phyloP scores from a whole-genome alignment of 306 rosid genomes.

The Acacia melanoxylon region DNA sequence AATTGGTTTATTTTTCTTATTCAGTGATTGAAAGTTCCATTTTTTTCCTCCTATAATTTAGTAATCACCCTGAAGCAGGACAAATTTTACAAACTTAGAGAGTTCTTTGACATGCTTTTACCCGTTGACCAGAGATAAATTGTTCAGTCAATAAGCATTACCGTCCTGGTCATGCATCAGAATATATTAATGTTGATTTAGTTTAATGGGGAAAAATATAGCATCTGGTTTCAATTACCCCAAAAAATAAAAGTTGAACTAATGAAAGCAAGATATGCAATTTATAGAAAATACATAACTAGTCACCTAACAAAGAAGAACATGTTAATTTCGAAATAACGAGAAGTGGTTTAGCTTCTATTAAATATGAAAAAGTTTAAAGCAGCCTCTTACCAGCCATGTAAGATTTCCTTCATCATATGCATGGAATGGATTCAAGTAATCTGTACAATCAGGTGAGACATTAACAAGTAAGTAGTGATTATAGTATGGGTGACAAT shows the following conservation, averaged over 20 bases:
- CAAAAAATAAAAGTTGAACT: conserved; percentile 2
- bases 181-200: background rate
- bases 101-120: background rate
- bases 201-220: background rate
- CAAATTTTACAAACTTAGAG: background rate
- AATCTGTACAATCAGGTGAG: conserved; percentile 44
- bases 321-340: background rate
- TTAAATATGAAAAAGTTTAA: conserved; percentile 11
- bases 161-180: background rate
- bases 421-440: conserved; percentile 70
- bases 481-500: background rate
- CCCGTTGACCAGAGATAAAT: background rate
- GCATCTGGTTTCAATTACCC: background rate
- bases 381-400: conserved; percentile 54
- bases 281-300: background rate
- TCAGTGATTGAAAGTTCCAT: background rate
- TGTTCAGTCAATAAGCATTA: background rate
- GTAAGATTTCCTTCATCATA: conserved; percentile 74
- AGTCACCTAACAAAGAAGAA: background rate
- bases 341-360: conserved; percentile 10
- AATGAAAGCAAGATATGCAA: background rate
- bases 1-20: background rate
- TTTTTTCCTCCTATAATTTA: background rate
- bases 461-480: background rate
- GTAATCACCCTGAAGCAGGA: background rate